Percentiles rank a stretch among this genome's conserved stretches.
Evolutionary conservation across 2,329 filamentous ascomycete genomes (phyloP).

Genomic region (Hypoxylon sp.): DNA sequence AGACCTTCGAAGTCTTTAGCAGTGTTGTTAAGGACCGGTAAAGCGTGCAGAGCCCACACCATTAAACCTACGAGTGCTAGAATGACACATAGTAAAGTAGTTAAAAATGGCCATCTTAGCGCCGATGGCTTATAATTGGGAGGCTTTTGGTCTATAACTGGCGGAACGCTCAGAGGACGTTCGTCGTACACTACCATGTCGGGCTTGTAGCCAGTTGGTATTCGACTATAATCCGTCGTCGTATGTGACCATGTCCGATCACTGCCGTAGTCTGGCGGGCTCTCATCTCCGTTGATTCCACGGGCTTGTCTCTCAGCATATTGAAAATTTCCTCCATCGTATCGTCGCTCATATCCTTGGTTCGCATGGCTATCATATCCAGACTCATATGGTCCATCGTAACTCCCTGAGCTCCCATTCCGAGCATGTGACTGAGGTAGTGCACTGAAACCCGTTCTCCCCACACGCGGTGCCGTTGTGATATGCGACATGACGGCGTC

Average conservation of each 20-base stretch:
- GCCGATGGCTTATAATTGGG: conserved; percentile 47
- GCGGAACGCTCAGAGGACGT: background rate
- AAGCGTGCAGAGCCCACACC: conserved; percentile 38
- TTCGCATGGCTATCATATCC: conserved; percentile 11
- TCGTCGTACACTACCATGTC: conserved; percentile 30
- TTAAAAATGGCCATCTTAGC: conserved; percentile 46
- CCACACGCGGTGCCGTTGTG: conserved; percentile 24
- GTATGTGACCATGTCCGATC: conserved; percentile 16
- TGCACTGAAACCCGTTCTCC: conserved; percentile 27
- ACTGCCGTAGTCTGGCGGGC: conserved; percentile 6
- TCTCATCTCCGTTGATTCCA: conserved; percentile 4
- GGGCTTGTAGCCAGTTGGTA: conserved; percentile 33
- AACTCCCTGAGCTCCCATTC: conserved; percentile 19
- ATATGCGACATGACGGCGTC: conserved; percentile 41
- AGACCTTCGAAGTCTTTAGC: conserved; percentile 22
- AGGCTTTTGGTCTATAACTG: conserved; percentile 28
- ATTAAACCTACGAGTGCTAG: conserved; percentile 38
- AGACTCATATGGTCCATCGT: conserved; percentile 24
- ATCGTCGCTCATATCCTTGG: conserved; percentile 23
- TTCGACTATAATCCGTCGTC: conserved; percentile 23
- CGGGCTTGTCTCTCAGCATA: background rate
- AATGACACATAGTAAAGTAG: conserved; percentile 31
- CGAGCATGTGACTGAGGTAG: conserved; percentile 28
- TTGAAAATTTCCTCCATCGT: conserved; percentile 12
- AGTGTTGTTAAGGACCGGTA: conserved; percentile 36